Conservation (phyloP, 2,329 filamentous ascomycete species). For the Clarireedia sp. region DNA sequence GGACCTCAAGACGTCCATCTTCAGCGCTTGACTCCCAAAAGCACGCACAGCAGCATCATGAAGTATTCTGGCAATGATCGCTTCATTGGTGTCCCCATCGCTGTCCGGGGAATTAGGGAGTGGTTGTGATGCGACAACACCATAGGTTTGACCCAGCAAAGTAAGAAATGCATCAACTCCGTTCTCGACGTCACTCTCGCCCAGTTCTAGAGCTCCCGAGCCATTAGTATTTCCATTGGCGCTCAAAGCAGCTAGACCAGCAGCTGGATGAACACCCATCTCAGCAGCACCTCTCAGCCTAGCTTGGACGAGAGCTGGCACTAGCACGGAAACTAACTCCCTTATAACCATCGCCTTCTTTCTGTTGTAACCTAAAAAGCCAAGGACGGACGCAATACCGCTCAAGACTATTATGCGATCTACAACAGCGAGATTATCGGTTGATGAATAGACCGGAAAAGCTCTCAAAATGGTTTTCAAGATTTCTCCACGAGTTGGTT, state of each 20-base stretch:
- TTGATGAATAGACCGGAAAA: constrained; percentile 56
- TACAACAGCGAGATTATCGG: constrained; percentile 60
- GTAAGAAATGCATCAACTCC: constrained; percentile 58
- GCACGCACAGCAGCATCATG: constrained; percentile 49
- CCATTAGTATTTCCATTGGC: constrained; percentile 42
- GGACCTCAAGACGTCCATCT: constrained; percentile 78
- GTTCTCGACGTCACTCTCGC: constrained; percentile 56
- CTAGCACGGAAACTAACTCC: constrained; percentile 75
- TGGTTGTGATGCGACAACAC: constrained; percentile 39
- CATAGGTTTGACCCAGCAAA: constrained; percentile 54
- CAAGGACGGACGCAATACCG: constrained; percentile 80
- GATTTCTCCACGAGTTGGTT: constrained; percentile 55
- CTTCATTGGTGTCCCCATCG: constrained; percentile 42
- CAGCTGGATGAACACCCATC: constrained; percentile 88
- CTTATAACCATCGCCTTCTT: constrained; percentile 89
- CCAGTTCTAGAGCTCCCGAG: constrained; percentile 50
- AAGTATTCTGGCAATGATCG: constrained; percentile 49
- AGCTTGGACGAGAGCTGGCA: constrained; percentile 80
- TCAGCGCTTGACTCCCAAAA: constrained; percentile 73
- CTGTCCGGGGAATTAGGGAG: constrained; percentile 5
- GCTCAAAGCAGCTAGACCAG: constrained; percentile 66
- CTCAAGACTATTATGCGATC: constrained; percentile 75
- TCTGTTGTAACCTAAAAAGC: constrained; percentile 68
- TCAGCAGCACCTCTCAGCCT: constrained; percentile 91
- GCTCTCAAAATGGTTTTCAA: constrained; percentile 58